Evolutionary conservation across 371 early-diverging fungal species (phyloP).

Genomic region (Mortierella sp.): DNA sequence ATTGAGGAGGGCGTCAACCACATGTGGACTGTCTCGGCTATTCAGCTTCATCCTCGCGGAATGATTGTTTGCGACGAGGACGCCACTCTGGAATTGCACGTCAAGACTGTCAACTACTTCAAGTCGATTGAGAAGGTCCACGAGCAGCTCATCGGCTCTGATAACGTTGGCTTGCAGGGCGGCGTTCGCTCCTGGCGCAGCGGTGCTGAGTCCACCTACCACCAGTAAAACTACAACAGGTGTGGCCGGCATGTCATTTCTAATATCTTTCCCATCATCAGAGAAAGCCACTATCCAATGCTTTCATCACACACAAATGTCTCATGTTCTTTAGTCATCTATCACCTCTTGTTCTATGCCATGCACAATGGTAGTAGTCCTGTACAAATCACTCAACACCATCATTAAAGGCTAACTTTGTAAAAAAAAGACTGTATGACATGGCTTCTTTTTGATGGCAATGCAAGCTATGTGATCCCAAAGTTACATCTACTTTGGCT

Average conservation of each 20-base stretch:
- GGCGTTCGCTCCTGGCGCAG: constrained; percentile 56
- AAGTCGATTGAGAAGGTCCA: constrained; percentile 93
- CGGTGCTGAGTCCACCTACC: constrained; percentile 48
- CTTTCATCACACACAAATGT: too few relatives aligned
- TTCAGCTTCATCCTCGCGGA: constrained; percentile 88
- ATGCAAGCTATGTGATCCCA: too few relatives aligned
- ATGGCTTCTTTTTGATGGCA: too few relatives aligned
- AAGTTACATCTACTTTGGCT: too few relatives aligned
- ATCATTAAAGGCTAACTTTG: too few relatives aligned
- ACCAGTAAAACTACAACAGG: constrained; percentile 23
- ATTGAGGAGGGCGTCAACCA: constrained; percentile 90
- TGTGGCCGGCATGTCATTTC: too few relatives aligned
- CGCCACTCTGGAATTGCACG: constrained; percentile 88
- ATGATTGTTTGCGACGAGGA: constrained; percentile 93
- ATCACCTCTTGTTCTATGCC: neutral
- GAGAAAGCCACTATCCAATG: too few relatives aligned
- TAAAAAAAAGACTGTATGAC: constrained; percentile 7
- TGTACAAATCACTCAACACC: constrained; percentile 27
- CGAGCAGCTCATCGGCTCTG: constrained; percentile 79
- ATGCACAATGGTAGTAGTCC: neutral
- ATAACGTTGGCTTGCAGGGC: constrained; percentile 83
- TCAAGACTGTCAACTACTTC: constrained; percentile 92
- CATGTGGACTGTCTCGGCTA: constrained; percentile 93
- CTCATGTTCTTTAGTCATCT: constrained; percentile 6
- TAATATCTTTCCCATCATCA: neutral